Base-by-base conservation (phyloP, 441 rosid species). In the Populus trichocarpa region DNA sequence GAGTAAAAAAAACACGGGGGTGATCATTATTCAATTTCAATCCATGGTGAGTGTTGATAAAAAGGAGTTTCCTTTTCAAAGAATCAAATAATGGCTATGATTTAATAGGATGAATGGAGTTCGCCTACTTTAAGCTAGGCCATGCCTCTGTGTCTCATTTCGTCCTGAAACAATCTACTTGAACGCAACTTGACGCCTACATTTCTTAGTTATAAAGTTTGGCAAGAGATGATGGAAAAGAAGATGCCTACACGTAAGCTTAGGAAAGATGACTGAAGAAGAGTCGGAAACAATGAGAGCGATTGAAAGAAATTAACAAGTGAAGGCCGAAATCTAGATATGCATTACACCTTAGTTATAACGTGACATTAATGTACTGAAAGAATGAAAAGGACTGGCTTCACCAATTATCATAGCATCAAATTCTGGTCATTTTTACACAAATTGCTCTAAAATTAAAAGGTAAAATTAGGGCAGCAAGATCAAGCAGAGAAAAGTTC, bases 151-250 rank as follows among this genome's bases (percentile, higher is more conserved):
- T 18, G 4, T 69, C 23, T 40, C n/a, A 36, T 35, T 2, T 67
- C 5, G 65, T 61, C 59, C 36, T 8, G 12, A 16, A 35, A 8
- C 32, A 38, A 70, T 70, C 70, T 20, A 11, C 40, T 69, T 69
- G 74, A 66, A 65, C 61, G 61, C 46, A 18, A 59, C 79, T 69
- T 69, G 14, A 69, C 67, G 73, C 72, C 32, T 75, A 67, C 68
- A 67, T 67, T 35, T 38, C 57, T 59, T 22, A 6, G 30, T 7
- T 22, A 33, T 2, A 9, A 40, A 22, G 38, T 5, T 18, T 32
- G 30, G 22, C 67, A 3, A 8, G 26, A 69, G 23, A 18, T 4
- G 30, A 35, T 36, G 22, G 18, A 65, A 40, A 22, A 57, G 12
- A 35, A 4, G 53, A 53, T 18, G 53, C 10, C 72, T 26, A 16